These are phyloP conservation scores for Mesembryanthemum crystallinum DNA, from an alignment of 148 eudicot genomes.

Conservation along the genomic window DNA sequence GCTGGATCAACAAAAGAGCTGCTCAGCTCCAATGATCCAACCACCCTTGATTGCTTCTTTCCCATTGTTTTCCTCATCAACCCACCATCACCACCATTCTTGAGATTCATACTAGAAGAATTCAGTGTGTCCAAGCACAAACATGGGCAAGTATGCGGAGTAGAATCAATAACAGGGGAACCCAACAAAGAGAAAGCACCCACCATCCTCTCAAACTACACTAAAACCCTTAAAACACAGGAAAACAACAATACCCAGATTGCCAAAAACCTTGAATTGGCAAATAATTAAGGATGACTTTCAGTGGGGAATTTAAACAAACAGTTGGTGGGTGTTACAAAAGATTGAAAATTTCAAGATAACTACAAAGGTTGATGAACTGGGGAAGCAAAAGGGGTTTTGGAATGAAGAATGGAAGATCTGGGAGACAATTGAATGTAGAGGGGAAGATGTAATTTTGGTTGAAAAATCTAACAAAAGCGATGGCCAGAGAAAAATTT, in stretches of 20 bases:
- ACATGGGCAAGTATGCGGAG: conserved; percentile 53
- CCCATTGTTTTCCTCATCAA: conserved; percentile 20
- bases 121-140: conserved; percentile 57
- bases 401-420: neutral
- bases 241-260: conserved; percentile 29
- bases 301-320: conserved; percentile 29
- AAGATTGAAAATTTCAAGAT: neutral
- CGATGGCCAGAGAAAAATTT: conserved; percentile 47
- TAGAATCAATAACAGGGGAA: conserved; percentile 71
- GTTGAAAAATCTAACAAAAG: conserved; percentile 21
- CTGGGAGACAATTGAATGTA: conserved; percentile 15
- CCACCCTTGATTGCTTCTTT: conserved; percentile 22
- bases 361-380: conserved; percentile 24
- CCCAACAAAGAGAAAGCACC: conserved; percentile 63
- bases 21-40: conserved; percentile 26
- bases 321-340: conserved; percentile 30
- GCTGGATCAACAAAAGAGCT: conserved; percentile 33
- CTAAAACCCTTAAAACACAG: conserved; percentile 21
- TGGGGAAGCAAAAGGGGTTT: conserved; percentile 27
- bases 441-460: conserved; percentile 7
- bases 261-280: neutral
- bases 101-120: conserved; percentile 41
- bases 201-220: conserved; percentile 38
- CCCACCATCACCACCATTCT: conserved; percentile 29
- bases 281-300: conserved; percentile 9